Percentiles rank a stretch among this genome's conserved stretches.
These are phyloP conservation scores for Cochlearia excelsa DNA, from an alignment of 345 rosid genomes.

Conservation along the genomic window DNA sequence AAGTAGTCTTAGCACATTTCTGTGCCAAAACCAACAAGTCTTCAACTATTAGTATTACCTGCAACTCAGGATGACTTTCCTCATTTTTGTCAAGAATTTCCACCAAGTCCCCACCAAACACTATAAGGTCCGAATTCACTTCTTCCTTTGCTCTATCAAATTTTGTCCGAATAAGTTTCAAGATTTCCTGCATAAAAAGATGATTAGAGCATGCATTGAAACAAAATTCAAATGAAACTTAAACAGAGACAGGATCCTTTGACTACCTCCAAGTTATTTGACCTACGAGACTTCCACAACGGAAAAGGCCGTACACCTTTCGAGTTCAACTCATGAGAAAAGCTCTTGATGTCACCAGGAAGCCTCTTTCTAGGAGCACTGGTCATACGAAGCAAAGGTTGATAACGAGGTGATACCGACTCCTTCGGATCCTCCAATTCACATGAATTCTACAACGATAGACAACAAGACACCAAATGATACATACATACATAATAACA, in stretches of 20 bases:
- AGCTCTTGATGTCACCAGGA: slow-evolving; percentile 85
- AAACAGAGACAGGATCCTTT: not conserved
- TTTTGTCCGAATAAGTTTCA: slow-evolving; percentile 66
- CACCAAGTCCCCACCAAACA: slow-evolving; percentile 71
- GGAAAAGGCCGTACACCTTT: slow-evolving; percentile 92
- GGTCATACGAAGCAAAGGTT: slow-evolving; percentile 79
- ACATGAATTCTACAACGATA: slow-evolving; percentile 42
- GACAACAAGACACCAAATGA: slow-evolving; percentile 23
- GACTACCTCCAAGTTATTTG: slow-evolving; percentile 69
- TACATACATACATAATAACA: not conserved
- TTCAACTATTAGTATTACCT: slow-evolving; percentile 65
- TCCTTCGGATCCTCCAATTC: slow-evolving; percentile 64
- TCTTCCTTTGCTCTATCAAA: slow-evolving; percentile 96
- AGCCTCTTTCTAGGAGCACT: slow-evolving; percentile 87
- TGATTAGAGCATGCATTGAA: slow-evolving; percentile 24
- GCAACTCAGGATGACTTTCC: slow-evolving; percentile 76
- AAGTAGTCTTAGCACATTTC: slow-evolving; percentile 63
- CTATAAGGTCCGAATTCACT: slow-evolving; percentile 80
- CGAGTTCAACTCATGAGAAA: slow-evolving; percentile 88
- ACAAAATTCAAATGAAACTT: slow-evolving; percentile 11
- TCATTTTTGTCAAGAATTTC: slow-evolving; percentile 67
- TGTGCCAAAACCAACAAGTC: slow-evolving; percentile 84
- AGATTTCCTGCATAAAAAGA: slow-evolving; percentile 52
- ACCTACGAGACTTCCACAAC: slow-evolving; percentile 71
- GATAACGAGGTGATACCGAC: slow-evolving; percentile 85